These are phyloP conservation scores for Penicillium lividum DNA, from an alignment of 495 filamentous ascomycete species.

Conservation along the genomic window DNA sequence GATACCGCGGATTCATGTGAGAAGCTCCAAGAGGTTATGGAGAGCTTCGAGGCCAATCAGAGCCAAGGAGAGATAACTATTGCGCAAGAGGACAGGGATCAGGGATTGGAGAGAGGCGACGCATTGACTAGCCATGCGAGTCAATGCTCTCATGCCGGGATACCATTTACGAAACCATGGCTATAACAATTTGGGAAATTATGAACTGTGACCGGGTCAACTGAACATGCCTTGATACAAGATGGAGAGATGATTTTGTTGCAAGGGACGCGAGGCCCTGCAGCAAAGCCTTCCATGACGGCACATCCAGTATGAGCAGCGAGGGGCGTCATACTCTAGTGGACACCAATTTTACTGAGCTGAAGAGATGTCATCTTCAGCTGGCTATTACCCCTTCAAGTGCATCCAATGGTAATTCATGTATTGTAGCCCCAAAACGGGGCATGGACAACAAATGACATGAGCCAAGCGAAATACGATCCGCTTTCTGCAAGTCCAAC, in stretches of 20 bases:
- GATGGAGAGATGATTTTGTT: not conserved
- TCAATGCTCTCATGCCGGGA: not conserved
- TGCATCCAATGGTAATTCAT: not conserved
- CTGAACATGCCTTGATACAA: not conserved
- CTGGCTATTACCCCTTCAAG: constrained; percentile 11
- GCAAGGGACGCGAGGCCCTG: constrained; percentile 28
- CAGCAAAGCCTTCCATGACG: constrained; percentile 13
- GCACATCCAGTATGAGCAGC: not conserved
- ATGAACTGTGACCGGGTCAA: not conserved
- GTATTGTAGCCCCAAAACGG: constrained; percentile 6
- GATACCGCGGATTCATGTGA: constrained; percentile 32
- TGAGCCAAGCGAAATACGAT: constrained; percentile 22
- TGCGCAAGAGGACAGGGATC: constrained; percentile 24
- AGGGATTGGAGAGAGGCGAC: constrained; percentile 11
- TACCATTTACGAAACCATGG: not conserved
- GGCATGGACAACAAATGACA: constrained; percentile 20
- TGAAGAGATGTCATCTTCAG: constrained; percentile 3
- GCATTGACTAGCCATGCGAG: constrained; percentile 6
- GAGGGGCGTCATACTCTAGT: constrained; percentile 5
- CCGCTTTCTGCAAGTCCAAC: constrained; percentile 27
- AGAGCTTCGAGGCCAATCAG: constrained; percentile 17
- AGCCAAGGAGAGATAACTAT: not conserved
- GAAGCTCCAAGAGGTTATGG: constrained; percentile 6
- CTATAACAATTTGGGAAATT: not conserved
- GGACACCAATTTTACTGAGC: not conserved